phyloP scores from a whole-genome alignment of 1,284 basidiomycete species.

The Pisolithus thermaeus region DNA sequence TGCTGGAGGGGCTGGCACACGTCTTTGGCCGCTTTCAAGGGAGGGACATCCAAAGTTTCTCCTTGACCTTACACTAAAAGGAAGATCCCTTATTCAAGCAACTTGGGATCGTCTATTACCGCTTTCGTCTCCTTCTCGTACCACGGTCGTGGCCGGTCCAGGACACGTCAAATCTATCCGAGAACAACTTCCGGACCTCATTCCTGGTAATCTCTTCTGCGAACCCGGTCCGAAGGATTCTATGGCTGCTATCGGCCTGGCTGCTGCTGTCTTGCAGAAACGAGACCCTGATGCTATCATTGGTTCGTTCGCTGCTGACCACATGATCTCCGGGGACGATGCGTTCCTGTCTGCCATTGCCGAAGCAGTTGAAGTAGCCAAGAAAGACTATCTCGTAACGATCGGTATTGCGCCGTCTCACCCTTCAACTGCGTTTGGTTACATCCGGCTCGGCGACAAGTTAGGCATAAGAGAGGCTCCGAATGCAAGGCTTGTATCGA shows the following conservation, averaged over 20 bases:
- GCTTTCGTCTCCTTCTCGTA: conserved; percentile 59
- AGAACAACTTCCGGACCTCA: conserved; percentile 69
- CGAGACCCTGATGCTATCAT: conserved; percentile 76
- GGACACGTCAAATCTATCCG: conserved; percentile 64
- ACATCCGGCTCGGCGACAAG: conserved; percentile 73
- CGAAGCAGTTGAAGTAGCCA: conserved; percentile 76
- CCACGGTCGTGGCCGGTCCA: conserved; percentile 75
- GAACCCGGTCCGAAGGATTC: conserved; percentile 83
- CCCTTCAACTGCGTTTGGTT: conserved; percentile 80
- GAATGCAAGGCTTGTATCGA: conserved; percentile 71
- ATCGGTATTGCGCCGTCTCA: conserved; percentile 83
- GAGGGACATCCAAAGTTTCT: conserved; percentile 82
- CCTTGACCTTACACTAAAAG: conserved; percentile 75
- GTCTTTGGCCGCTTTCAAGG: conserved; percentile 79
- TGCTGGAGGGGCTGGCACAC: conserved; percentile 79
- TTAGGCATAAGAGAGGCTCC: conserved; percentile 60
- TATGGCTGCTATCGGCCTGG: conserved; percentile 82
- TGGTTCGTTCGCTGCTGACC: conserved; percentile 80
- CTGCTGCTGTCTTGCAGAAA: conserved; percentile 70
- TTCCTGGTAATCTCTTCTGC: conserved; percentile 60
- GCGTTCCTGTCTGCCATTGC: conserved; percentile 76
- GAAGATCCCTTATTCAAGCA: conserved; percentile 76
- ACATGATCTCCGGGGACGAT: conserved; percentile 84
- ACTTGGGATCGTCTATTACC: conserved; percentile 83
- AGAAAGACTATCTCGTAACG: conserved; percentile 71